These are phyloP conservation scores for Microsporum audouinii DNA, from an alignment of 2,329 filamentous ascomycete species.

Conservation along the genomic window DNA sequence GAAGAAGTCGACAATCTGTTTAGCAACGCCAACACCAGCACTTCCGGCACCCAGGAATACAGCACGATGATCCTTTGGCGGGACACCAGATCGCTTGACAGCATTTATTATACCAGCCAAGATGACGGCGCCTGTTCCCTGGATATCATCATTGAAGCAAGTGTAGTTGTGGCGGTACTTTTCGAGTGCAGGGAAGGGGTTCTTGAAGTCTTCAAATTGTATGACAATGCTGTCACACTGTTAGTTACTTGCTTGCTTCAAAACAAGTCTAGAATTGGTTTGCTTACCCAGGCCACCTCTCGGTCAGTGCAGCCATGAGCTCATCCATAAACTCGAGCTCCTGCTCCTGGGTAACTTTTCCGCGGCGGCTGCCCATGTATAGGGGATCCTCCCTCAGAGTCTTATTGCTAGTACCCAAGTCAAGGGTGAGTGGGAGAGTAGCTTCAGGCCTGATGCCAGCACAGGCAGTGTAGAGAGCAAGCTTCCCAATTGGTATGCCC, in stretches of 20 bases:
- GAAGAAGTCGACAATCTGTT: conserved; percentile 96
- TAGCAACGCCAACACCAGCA: conserved; percentile 91
- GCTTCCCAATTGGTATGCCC: conserved; percentile 94
- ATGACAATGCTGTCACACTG: conserved; percentile 52
- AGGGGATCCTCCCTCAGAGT: conserved; percentile 63
- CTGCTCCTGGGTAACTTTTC: conserved; percentile 64
- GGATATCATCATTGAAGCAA: conserved; percentile 98
- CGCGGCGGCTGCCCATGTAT: conserved; percentile 79
- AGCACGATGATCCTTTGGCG: conserved; percentile 78
- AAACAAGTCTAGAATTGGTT: background rate
- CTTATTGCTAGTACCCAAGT: conserved; percentile 54
- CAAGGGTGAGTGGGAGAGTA: conserved; percentile 51
- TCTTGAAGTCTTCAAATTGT: conserved; percentile 97
- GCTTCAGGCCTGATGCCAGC: conserved; percentile 78
- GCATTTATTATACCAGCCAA: conserved; percentile 65
- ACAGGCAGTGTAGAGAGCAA: conserved; percentile 87
- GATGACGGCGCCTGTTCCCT: conserved; percentile 92
- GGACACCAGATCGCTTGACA: conserved; percentile 75
- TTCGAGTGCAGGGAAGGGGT: conserved; percentile 86
- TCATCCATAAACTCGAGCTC: conserved; percentile 93
- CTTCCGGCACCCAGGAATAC: conserved; percentile 95
- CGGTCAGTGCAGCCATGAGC: conserved; percentile 82
- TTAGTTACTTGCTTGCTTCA: background rate
- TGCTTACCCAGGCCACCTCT: conserved; percentile 56
- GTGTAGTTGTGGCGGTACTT: conserved; percentile 80